phyloP scores from a whole-genome alignment of 768 basidiomycete species.

The Cystofilobasidium capitatum region DNA sequence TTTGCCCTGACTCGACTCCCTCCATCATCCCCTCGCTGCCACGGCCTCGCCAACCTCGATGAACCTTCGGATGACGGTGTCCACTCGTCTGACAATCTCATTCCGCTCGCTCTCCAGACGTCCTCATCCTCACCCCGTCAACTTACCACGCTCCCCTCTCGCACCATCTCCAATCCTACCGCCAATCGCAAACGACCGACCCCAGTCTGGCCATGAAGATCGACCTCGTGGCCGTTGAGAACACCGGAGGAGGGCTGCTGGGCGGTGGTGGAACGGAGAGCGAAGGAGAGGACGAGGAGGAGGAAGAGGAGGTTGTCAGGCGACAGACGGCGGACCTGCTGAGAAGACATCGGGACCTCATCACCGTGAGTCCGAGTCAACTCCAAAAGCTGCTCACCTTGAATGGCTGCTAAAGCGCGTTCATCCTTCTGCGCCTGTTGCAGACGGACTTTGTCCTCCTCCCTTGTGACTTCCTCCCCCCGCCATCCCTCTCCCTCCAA shows the following conservation, averaged over 20 bases:
- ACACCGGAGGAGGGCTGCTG: not conserved
- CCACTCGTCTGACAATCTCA: not conserved
- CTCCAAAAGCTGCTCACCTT: not conserved
- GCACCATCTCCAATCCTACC: constrained; percentile 25
- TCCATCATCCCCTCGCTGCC: constrained; percentile 24
- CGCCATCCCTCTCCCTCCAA: constrained; percentile 59
- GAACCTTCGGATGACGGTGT: not conserved
- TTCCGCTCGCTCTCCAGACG: constrained; percentile 10
- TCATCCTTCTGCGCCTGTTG: not conserved
- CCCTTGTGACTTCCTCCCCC: constrained; percentile 82
- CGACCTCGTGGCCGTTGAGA: constrained; percentile 20
- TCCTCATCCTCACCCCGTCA: constrained; percentile 25
- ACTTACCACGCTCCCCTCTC: constrained; percentile 22
- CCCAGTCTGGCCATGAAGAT: constrained; percentile 17
- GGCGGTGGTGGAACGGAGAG: not conserved
- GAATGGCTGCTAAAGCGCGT: not conserved
- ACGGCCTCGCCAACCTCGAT: not conserved
- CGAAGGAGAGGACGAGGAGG: constrained; percentile 5
- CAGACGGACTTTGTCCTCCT: constrained; percentile 73
- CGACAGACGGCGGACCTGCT: constrained; percentile 23
- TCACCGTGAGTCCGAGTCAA: not conserved
- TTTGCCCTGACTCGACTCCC: not conserved
- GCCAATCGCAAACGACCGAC: constrained; percentile 13
- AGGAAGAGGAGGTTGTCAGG: constrained; percentile 9
- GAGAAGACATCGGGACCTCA: constrained; percentile 9